Evolutionary conservation across 129 eudicot genomes (phyloP).

Genomic region (Mikania micrantha): DNA sequence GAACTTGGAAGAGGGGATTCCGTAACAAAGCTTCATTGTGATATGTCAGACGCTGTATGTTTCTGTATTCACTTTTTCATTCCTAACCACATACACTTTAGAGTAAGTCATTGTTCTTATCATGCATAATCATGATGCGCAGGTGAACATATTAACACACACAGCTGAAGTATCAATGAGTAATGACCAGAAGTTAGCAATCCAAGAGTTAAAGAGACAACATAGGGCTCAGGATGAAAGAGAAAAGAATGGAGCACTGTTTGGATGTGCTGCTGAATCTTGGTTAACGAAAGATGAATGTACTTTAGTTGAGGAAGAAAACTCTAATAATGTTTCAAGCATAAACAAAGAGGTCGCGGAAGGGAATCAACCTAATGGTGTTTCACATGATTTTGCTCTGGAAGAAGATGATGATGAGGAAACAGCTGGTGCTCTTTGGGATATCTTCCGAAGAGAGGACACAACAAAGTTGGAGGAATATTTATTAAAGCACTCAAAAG

Average conservation of each 20-base stretch:
- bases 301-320: not conserved
- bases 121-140: constrained; percentile 22
- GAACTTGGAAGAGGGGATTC: constrained; percentile 99
- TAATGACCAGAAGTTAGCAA: constrained; percentile 46
- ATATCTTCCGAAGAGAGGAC: constrained; percentile 84
- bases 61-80: not conserved
- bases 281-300: constrained; percentile 10
- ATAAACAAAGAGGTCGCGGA: not conserved
- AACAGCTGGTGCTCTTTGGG: constrained; percentile 83
- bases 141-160: constrained; percentile 90
- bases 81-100: not conserved
- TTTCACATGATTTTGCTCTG: constrained; percentile 5
- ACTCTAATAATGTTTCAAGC: not conserved
- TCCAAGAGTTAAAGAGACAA: constrained; percentile 44
- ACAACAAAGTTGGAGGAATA: constrained; percentile 61
- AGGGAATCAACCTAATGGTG: constrained; percentile 5
- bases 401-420: constrained; percentile 24
- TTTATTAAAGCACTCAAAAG: constrained; percentile 47
- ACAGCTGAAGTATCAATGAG: constrained; percentile 49
- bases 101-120: not conserved
- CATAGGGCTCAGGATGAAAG: constrained; percentile 75
- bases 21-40: constrained; percentile 92
- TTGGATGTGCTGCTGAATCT: constrained; percentile 1
- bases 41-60: constrained; percentile 97
- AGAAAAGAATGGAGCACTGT: constrained; percentile 20